Percentiles rank a stretch among this genome's conserved stretches.
Conservation (phyloP, 164 flowering plant genomes). For the Piper betle region DNA sequence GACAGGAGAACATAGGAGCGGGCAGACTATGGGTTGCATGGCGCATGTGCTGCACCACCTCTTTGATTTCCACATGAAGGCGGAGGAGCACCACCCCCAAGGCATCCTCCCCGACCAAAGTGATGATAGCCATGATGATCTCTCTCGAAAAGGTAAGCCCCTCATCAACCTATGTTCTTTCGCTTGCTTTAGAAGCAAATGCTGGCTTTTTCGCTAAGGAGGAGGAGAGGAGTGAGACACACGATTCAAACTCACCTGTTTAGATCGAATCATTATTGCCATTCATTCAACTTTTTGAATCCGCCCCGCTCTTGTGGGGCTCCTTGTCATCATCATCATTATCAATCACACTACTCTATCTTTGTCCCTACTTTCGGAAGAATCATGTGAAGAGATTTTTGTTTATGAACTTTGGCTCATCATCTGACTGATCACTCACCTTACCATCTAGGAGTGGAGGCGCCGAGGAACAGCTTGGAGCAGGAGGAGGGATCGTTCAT, state of each 20-base stretch:
- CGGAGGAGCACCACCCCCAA: background rate
- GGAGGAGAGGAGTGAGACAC: background rate
- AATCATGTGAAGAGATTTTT: background rate
- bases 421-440: too few relatives aligned
- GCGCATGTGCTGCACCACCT: background rate
- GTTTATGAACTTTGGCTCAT: background rate
- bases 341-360: too few relatives aligned
- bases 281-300: background rate
- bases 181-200: background rate
- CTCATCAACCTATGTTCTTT: background rate
- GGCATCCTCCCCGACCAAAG: background rate
- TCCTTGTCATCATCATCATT: too few relatives aligned
- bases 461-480: slow-evolving; percentile 87
- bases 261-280: background rate
- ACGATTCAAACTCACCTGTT: background rate
- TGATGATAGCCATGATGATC: background rate
- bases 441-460: slow-evolving; percentile 43
- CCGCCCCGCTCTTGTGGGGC: background rate
- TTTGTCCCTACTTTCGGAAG: background rate
- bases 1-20: background rate
- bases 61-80: background rate
- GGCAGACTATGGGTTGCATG: background rate
- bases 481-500: slow-evolving; percentile 15
- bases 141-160: background rate
- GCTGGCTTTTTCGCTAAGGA: background rate